These are phyloP conservation scores for Amphicarpaea edgeworthii DNA, from an alignment of 306 rosid species.

Conservation along the genomic window DNA sequence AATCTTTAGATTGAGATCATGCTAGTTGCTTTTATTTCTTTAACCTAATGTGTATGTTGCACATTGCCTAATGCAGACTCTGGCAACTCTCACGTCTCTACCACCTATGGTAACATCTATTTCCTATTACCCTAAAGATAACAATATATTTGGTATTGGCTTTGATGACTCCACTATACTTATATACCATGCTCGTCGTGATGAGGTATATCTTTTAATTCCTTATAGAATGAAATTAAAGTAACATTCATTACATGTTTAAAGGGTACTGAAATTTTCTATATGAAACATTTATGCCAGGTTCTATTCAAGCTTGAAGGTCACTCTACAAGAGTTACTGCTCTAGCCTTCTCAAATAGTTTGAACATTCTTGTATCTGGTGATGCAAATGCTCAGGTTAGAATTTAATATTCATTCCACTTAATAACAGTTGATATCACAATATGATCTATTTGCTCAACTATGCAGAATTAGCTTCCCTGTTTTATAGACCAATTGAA, in stretches of 20 bases:
- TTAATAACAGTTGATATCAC: no score
- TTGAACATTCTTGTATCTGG: constrained; percentile 49
- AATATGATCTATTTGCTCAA: no score
- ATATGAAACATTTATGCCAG: constrained; percentile 15
- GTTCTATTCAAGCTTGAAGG: constrained; percentile 40
- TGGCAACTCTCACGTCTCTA: constrained; percentile 32
- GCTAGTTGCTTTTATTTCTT: not conserved
- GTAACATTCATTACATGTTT: constrained; percentile 1
- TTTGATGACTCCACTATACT: constrained; percentile 45
- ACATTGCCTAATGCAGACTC: constrained; percentile 33
- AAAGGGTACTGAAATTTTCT: not conserved
- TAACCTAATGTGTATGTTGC: not conserved
- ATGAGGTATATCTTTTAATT: constrained; percentile 22
- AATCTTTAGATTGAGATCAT: not conserved
- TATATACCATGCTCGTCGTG: constrained; percentile 19
- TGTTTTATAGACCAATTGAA: no score
- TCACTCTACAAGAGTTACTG: constrained; percentile 48
- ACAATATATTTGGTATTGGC: constrained; percentile 50
- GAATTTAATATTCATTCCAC: not conserved
- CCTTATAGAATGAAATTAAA: constrained; percentile 2
- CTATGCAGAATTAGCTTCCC: not conserved
- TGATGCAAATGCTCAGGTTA: constrained; percentile 45
- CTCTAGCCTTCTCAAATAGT: constrained; percentile 54
- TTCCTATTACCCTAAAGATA: constrained; percentile 48
- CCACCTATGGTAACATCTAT: constrained; percentile 57